phyloP scores from a whole-genome alignment of 768 basidiomycete species.

The Suillus tomentosus region DNA sequence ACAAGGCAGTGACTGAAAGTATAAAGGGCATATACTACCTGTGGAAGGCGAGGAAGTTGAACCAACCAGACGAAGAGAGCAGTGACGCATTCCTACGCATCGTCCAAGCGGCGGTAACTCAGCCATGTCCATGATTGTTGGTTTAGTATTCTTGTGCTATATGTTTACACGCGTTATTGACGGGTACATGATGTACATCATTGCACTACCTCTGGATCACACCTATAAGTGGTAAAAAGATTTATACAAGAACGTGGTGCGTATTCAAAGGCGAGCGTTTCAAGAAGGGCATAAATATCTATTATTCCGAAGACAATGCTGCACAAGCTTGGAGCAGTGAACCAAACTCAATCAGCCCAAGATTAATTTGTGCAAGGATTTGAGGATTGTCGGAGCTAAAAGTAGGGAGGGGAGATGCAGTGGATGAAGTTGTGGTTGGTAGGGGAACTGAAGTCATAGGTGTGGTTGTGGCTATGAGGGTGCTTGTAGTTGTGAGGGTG shows the following conservation, averaged over 20 bases:
- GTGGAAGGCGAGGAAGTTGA: slow-evolving; percentile 49
- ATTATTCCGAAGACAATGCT: slow-evolving; percentile 8
- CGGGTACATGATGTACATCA: not conserved
- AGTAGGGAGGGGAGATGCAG: slow-evolving; percentile 17
- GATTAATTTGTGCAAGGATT: slow-evolving; percentile 24
- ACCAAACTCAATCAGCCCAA: slow-evolving; percentile 29
- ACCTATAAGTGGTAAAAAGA: no score
- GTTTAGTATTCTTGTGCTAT: not conserved
- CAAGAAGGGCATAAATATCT: not conserved
- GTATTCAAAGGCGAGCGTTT: not conserved
- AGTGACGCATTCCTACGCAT: slow-evolving; percentile 35
- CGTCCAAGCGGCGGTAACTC: slow-evolving; percentile 33
- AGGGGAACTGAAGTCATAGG: slow-evolving; percentile 13
- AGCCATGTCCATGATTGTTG: slow-evolving; percentile 16
- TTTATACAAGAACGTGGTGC: not conserved
- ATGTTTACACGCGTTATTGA: slow-evolving; percentile 3
- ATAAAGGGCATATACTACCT: slow-evolving; percentile 59
- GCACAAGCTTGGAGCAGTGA: slow-evolving; percentile 20
- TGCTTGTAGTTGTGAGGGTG: slow-evolving; percentile 13
- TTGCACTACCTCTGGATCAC: not conserved
- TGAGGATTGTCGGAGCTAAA: slow-evolving; percentile 24
- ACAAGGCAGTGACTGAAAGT: slow-evolving; percentile 50
- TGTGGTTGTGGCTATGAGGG: slow-evolving; percentile 17
- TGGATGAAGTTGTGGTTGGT: slow-evolving; percentile 13
- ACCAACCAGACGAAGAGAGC: slow-evolving; percentile 22